A percentile compares a stretch with the other conserved stretches of the same genome.
These are phyloP conservation scores for Prunus yedoensis DNA, from an alignment of 331 rosid genomes.

Conservation along the genomic window DNA sequence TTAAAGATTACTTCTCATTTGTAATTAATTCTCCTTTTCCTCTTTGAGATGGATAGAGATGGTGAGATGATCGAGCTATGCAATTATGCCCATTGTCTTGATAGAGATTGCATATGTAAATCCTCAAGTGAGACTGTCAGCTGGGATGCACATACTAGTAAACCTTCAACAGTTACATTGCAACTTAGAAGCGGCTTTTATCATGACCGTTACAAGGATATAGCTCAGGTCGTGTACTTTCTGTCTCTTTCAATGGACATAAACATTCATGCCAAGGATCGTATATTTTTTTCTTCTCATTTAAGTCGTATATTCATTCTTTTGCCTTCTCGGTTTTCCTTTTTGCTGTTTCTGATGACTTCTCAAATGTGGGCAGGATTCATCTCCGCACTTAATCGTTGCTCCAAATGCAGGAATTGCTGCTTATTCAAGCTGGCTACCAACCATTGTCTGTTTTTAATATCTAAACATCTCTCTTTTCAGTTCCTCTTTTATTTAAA, in stretches of 20 bases:
- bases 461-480: not conserved
- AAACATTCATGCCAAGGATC: not conserved
- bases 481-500: not conserved
- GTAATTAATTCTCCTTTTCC: slow-evolving; percentile 16
- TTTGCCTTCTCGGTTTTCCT: not conserved
- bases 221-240: slow-evolving; percentile 47
- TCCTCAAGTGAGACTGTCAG: slow-evolving; percentile 36
- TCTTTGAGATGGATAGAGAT: slow-evolving; percentile 55
- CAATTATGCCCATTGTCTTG: slow-evolving; percentile 54
- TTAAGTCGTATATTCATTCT: not conserved
- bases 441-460: slow-evolving; percentile 60
- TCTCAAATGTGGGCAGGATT: slow-evolving; percentile 41
- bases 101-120: slow-evolving; percentile 61
- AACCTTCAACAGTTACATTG: slow-evolving; percentile 47
- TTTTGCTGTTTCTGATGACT: not conserved
- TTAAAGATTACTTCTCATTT: not conserved
- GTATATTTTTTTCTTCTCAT: slow-evolving; percentile 7
- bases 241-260: not conserved
- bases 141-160: slow-evolving; percentile 19
- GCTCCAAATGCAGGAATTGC: slow-evolving; percentile 95
- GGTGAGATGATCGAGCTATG: slow-evolving; percentile 59
- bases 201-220: slow-evolving; percentile 70
- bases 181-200: slow-evolving; percentile 73
- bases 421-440: slow-evolving; percentile 86
- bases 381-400: slow-evolving; percentile 62